Conservation (phyloP, 2,329 filamentous ascomycete species). For the Ophiostoma ulmi region DNA sequence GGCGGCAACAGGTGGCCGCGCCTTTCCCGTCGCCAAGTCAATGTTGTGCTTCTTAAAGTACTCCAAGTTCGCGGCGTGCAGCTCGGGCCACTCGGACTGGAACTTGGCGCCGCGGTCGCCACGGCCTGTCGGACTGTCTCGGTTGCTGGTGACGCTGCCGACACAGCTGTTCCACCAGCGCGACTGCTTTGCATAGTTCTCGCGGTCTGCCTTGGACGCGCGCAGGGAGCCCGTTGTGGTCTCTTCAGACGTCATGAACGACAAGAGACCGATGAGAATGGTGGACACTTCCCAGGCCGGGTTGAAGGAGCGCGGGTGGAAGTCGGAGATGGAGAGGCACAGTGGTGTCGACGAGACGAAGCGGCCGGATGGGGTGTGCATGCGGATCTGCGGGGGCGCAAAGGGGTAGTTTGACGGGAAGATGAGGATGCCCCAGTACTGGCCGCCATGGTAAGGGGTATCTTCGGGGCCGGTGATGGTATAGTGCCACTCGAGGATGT, state of each 20-base stretch:
- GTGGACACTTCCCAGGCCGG: constrained; percentile 97
- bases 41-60: constrained; percentile 85
- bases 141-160: constrained; percentile 55
- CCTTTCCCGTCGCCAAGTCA: constrained; percentile 64
- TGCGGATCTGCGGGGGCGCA: constrained; percentile 92
- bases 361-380: constrained; percentile 95
- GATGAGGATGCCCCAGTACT: constrained; percentile 96
- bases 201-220: constrained; percentile 70
- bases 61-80: constrained; percentile 83
- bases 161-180: constrained; percentile 97
- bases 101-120: constrained; percentile 94
- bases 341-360: constrained; percentile 90
- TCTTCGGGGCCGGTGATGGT: constrained; percentile 90
- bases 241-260: constrained; percentile 98
- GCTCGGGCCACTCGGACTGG: constrained; percentile 78
- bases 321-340: constrained; percentile 93
- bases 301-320: constrained; percentile 97
- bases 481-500: constrained; percentile 96
- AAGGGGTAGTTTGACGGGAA: constrained; percentile 97
- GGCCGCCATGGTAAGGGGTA: constrained; percentile 88
- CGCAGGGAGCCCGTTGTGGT: constrained; percentile 93
- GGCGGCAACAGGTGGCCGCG: constrained; percentile 31
- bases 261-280: constrained; percentile 87
- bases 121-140: neutral
- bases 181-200: constrained; percentile 68